A percentile compares a stretch with the other conserved stretches of the same genome.
Evolutionary conservation across 192 early-diverging fungal genomes (phyloP).

Genomic region (Glomus cerebriforme): DNA sequence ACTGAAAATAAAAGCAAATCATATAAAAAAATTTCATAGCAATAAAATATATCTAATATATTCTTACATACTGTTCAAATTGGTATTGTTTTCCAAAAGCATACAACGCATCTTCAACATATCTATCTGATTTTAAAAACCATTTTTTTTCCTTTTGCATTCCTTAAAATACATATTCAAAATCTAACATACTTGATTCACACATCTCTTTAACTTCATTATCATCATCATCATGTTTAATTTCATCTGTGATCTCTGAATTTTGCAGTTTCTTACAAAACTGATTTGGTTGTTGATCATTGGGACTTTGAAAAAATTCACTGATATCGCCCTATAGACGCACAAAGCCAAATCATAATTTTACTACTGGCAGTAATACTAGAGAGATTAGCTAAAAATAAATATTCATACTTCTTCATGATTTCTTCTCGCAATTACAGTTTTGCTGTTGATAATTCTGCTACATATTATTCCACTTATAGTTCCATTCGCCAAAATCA

Average conservation of each 20-base stretch:
- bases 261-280: conserved; percentile 1
- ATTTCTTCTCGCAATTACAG: too few relatives aligned
- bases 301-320: neutral
- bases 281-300: conserved; percentile 6
- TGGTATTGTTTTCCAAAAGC: conserved; percentile 30
- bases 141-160: conserved; percentile 29
- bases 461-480: too few relatives aligned
- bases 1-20: neutral
- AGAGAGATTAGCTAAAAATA: too few relatives aligned
- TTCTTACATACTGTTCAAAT: conserved; percentile 25
- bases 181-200: neutral
- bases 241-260: neutral
- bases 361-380: neutral
- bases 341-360: conserved; percentile 5
- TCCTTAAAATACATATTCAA: neutral
- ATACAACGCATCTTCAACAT: conserved; percentile 35
- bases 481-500: too few relatives aligned
- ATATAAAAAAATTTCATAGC: neutral
- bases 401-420: too few relatives aligned
- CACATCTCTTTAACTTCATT: neutral
- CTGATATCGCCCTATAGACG: neutral
- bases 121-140: conserved; percentile 28
- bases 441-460: too few relatives aligned
- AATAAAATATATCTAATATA: conserved; percentile 5
- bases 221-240: neutral